Conservation (phyloP, 1,284 basidiomycete species). For the Ceratobasidium papillatum region DNA sequence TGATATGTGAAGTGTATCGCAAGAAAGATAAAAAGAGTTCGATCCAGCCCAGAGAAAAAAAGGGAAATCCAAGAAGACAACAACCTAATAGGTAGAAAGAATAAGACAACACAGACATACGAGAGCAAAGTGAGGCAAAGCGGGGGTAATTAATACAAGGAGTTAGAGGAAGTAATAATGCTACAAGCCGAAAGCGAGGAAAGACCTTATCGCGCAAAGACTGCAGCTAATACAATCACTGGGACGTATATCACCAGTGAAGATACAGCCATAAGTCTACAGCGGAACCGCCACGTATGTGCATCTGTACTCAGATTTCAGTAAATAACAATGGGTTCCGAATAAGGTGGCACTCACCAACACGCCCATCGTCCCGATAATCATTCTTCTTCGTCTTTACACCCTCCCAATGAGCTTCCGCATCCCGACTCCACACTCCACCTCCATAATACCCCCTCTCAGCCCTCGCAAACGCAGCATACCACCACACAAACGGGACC, state of each 20-base stretch:
- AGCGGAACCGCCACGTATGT: conserved; percentile 44
- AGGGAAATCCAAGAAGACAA: conserved; percentile 14
- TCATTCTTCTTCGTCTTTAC: conserved; percentile 12
- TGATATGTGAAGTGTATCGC: background rate
- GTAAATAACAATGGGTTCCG: too few relatives aligned
- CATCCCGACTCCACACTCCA: conserved; percentile 28
- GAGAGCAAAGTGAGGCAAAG: background rate
- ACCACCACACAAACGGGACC: conserved; percentile 44
- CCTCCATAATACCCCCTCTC: conserved; percentile 34
- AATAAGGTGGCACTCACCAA: conserved; percentile 12
- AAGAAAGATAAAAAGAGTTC: conserved; percentile 11
- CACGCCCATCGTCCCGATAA: conserved; percentile 33
- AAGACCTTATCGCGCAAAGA: conserved; percentile 41
- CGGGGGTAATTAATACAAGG: conserved; percentile 3
- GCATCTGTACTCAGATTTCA: conserved; percentile 35
- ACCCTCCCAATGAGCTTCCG: conserved; percentile 33
- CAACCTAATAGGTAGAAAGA: background rate
- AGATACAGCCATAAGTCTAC: conserved; percentile 42
- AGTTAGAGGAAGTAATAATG: background rate
- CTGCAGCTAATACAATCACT: conserved; percentile 44
- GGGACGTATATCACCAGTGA: conserved; percentile 45
- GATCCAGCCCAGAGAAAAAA: conserved; percentile 12
- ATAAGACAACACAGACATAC: background rate
- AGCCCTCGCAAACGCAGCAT: conserved; percentile 40
- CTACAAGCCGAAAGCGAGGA: conserved; percentile 12